Conservation (phyloP, 192 early-diverging fungal species). For the Backusella macrospora region DNA sequence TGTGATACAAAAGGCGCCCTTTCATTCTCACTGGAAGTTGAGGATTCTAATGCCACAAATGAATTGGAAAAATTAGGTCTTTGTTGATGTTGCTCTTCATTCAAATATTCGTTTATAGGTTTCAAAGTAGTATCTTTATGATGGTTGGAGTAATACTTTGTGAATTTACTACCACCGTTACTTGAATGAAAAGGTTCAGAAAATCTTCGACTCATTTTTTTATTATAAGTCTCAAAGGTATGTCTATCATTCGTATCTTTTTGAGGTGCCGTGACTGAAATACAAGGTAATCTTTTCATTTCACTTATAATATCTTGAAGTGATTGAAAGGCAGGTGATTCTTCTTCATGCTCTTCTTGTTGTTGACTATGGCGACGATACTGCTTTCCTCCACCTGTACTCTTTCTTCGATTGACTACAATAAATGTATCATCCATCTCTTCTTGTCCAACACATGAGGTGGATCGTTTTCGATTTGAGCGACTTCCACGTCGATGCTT, state of each 20-base stretch:
- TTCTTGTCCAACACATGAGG: background rate
- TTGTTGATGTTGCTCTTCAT: background rate
- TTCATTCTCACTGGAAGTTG: background rate
- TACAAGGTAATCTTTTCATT: slow-evolving; percentile 13
- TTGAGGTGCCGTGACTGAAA: background rate
- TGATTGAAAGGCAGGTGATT: slow-evolving; percentile 26
- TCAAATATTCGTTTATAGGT: background rate
- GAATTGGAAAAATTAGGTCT: background rate
- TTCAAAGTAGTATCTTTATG: background rate
- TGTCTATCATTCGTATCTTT: background rate
- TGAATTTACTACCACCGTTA: background rate
- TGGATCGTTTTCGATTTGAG: background rate
- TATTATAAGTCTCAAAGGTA: background rate
- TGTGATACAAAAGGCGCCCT: slow-evolving; percentile 14
- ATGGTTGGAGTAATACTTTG: background rate
- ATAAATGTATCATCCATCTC: background rate
- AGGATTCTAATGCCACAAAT: background rate
- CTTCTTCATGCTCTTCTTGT: background rate
- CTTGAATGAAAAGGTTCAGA: background rate
- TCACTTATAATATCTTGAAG: slow-evolving; percentile 25
- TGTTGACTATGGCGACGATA: background rate
- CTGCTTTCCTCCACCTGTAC: background rate
- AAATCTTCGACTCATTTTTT: background rate
- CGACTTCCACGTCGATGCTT: slow-evolving; percentile 10
- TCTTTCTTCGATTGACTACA: background rate